Base-by-base conservation (phyloP, 2,329 filamentous ascomycete species). In the Colletotrichum caudatum region DNA sequence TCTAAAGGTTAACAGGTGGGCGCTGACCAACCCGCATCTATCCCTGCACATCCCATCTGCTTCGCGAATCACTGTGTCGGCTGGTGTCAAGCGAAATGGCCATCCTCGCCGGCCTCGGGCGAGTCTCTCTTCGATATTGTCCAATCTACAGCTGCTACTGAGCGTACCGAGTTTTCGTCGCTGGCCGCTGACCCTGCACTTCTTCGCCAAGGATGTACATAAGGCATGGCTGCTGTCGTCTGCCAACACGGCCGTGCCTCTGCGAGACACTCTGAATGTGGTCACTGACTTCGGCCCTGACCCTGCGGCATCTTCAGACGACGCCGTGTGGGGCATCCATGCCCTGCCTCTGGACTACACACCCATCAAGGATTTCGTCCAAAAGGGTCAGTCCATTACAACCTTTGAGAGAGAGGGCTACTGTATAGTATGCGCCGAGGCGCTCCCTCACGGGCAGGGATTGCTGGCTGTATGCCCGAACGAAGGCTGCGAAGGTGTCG, bases 171-270 rank as follows among this genome's bases (percentile, higher is more conserved):
- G 93, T 79, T 98, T 98, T 78, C 84, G 85, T 20, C 85, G 90
- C 57, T 97, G 94, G 95, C 95, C 95, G 26, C 84, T 99, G 64
- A 88, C 88, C 64, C 79, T 98, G 58, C 91, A 93, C 33, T 95
- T 98, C 80, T 95, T 97, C 75, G 85, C 86, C 2, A 82, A 84
- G 3, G 93, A 95, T 71, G 91, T 94, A 0, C 87, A 92, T 76
- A 82, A 82, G 26, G 85, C 87, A 1, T 98, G 95, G 95, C 79
- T 85, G 23, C 84, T 81, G 60, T 91, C 88, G 84, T 86, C 85
- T 56, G 81, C 84, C 3, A 80, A 84, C 2, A 84, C 86, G 3
- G 80, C 85, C 60, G 84, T 86, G 60, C 78, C 83, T 39, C 75
- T 90, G 16, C 82, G 85, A 29, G 76, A 78, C 14, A 84, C 82